These are phyloP conservation scores for Hyphodiscus hymeniophilus DNA, from an alignment of 495 filamentous ascomycete species.

Conservation along the genomic window DNA sequence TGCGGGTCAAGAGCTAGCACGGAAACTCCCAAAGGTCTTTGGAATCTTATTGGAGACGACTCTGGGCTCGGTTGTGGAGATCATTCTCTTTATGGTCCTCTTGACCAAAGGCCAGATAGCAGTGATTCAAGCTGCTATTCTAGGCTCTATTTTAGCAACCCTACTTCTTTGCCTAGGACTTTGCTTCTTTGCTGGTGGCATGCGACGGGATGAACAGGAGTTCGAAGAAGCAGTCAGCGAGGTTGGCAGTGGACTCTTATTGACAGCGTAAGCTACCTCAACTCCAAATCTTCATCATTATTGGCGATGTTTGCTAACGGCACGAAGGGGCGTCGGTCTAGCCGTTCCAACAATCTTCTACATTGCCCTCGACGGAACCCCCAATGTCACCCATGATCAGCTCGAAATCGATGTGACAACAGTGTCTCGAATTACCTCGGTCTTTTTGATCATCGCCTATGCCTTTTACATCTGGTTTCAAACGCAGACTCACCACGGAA, in stretches of 20 bases:
- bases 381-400: slow-evolving; percentile 21
- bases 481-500: slow-evolving; percentile 69
- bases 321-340: slow-evolving; percentile 69
- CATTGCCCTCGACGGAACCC: slow-evolving; percentile 43
- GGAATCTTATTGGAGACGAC: slow-evolving; percentile 74
- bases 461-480: slow-evolving; percentile 75
- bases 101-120: slow-evolving; percentile 31
- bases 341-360: slow-evolving; percentile 75
- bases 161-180: slow-evolving; percentile 65
- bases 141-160: slow-evolving; percentile 76
- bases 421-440: slow-evolving; percentile 67
- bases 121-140: slow-evolving; percentile 76
- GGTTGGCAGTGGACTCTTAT: slow-evolving; percentile 54
- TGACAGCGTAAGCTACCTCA: neutral
- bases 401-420: slow-evolving; percentile 44
- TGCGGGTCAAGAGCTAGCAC: slow-evolving; percentile 69
- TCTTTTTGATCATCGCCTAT: slow-evolving; percentile 76
- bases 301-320: neutral
- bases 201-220: slow-evolving; percentile 52
- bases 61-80: slow-evolving; percentile 69
- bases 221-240: slow-evolving; percentile 76
- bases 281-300: slow-evolving; percentile 9
- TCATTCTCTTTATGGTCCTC: slow-evolving; percentile 75
- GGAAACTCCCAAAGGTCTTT: slow-evolving; percentile 69
- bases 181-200: slow-evolving; percentile 71